phyloP scores from a whole-genome alignment of 768 basidiomycete genomes.

The Leccinellum luteum region DNA sequence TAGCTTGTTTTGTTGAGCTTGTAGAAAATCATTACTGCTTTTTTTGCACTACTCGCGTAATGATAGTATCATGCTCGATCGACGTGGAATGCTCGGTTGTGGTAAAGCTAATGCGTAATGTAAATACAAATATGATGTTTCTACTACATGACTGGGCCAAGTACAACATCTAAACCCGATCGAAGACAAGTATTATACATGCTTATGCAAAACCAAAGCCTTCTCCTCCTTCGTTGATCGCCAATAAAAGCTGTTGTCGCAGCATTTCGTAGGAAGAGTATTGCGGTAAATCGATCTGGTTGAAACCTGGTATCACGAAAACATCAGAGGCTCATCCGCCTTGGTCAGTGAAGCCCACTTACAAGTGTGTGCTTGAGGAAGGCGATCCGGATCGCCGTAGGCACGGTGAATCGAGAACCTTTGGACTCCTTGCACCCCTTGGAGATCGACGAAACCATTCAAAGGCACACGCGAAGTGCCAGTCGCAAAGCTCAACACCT shows the following conservation, averaged over 20 bases:
- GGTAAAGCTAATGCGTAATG: constrained; percentile 19
- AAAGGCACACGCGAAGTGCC: constrained; percentile 91
- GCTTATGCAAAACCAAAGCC: constrained; percentile 81
- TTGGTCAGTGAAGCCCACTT: constrained; percentile 29
- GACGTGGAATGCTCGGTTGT: constrained; percentile 1
- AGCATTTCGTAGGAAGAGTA: constrained; percentile 97
- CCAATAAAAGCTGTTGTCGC: constrained; percentile 82
- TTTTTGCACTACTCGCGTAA: no score
- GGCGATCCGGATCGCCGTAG: constrained; percentile 79
- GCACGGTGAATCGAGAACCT: constrained; percentile 95
- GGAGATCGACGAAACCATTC: constrained; percentile 92
- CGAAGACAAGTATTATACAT: constrained; percentile 6
- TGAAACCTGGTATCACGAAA: constrained; percentile 61
- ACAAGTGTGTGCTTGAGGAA: constrained; percentile 92
- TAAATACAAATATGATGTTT: constrained; percentile 37
- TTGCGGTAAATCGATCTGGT: constrained; percentile 91
- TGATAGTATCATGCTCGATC: no score
- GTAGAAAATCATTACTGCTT: no score
- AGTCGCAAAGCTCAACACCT: constrained; percentile 96
- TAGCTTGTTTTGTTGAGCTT: no score
- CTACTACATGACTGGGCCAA: constrained; percentile 23
- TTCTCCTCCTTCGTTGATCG: constrained; percentile 95
- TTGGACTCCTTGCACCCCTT: constrained; percentile 91
- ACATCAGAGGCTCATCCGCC: constrained; percentile 12
- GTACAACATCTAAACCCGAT: constrained; percentile 15